Conservation (phyloP, 306 rosid genomes). For the Sphenostylis stenocarpa region DNA sequence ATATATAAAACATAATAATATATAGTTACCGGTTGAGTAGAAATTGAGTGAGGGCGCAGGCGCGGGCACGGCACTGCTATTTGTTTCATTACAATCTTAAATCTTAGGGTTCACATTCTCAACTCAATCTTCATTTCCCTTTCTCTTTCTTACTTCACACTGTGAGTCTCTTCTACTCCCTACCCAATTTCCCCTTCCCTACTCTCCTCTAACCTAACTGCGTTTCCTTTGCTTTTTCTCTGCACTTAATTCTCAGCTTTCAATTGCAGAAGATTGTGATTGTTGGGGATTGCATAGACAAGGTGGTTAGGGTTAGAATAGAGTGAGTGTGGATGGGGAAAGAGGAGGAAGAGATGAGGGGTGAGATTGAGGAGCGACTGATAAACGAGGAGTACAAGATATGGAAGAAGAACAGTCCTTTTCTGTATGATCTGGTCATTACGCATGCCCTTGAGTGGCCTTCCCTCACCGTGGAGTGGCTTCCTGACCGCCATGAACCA, state of each 20-base stretch:
- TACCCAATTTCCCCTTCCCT: neutral
- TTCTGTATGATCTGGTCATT: constrained; percentile 86
- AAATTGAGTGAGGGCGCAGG: neutral
- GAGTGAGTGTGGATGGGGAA: constrained; percentile 62
- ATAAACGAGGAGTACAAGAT: constrained; percentile 98
- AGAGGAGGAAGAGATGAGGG: constrained; percentile 96
- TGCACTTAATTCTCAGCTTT: neutral
- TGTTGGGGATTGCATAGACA: neutral
- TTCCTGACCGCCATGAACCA: constrained; percentile 89
- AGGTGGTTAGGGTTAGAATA: neutral
- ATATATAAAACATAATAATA: no score
- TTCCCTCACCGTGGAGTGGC: constrained; percentile 96
- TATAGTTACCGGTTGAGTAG: neutral
- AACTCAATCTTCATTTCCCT: neutral
- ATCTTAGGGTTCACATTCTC: neutral
- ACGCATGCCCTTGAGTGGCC: constrained; percentile 99
- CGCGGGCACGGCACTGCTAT: neutral
- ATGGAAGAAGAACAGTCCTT: constrained; percentile 99
- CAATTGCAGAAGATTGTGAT: neutral
- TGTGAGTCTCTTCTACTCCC: neutral
- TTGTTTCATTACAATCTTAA: neutral
- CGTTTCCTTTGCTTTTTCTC: neutral
- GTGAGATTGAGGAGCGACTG: constrained; percentile 90
- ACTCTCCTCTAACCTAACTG: neutral
- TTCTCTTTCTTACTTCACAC: neutral